Base-by-base conservation (phyloP, 2,329 filamentous ascomycete species). In the Stemphylium beticola region DNA sequence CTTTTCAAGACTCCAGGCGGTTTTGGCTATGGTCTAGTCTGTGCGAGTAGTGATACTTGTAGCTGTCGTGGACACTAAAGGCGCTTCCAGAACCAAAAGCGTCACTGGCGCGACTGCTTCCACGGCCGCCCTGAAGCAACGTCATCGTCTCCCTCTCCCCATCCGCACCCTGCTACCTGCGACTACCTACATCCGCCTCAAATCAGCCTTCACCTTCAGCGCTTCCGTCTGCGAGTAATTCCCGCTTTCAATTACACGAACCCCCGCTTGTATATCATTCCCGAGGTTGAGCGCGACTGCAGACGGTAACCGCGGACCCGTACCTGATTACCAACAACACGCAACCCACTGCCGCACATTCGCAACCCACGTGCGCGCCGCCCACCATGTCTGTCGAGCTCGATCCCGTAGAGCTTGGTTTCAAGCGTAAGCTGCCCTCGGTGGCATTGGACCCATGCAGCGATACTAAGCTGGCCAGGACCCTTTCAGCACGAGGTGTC, bases 341-440 rank as follows among this genome's bases (percentile, higher is more conserved):
- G 18, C 52, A 50, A 36, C 37, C 60, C 54, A 60, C 54, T 56
- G 49, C 58, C 51, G 49, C 66, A 46, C 44, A 37, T 52, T 36
- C 45, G 37, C 60, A 38, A 48, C 53, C 32, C 55, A 26, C 52
- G 20, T 57, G 51, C 54, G 47, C 53, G 47, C 38, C 53, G 47
- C 38, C 47, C 79, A 84, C 72, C 79, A 98, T 98, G 95, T 96
- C 93, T 69, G 89, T 99, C 81, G 91, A 96, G 71, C 91, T 99
- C 74, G 88, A 95, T 71, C 95, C 93, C 57, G 78, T 85, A 67
- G 95, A 98, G 85, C 87, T 99, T 75, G 90, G 87, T 81, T 99
- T 99, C 81, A 89, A 88, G 79, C 90, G 95, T 98, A 83, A 73
- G 89, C 62, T 36, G 7, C 40, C n/a, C 4, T 10, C 14, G 14